Evolutionary conservation across 257 asterid species (phyloP).

Genomic region (Solanum paucissectum): DNA sequence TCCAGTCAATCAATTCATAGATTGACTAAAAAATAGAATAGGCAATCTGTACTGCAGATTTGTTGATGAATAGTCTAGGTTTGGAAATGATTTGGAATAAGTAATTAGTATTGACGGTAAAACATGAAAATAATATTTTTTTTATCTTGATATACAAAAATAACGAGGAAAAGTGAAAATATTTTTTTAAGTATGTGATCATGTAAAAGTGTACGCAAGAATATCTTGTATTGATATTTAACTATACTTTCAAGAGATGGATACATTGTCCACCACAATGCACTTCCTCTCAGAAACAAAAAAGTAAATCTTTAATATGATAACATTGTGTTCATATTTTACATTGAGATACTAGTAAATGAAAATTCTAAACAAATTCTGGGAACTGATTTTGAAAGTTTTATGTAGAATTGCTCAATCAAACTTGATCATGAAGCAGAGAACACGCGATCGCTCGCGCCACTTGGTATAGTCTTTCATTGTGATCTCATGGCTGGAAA

Average conservation of each 20-base stretch:
- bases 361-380: not conserved
- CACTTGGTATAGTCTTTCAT: not conserved
- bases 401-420: not conserved
- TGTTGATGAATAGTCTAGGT: not conserved
- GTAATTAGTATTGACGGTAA: not conserved
- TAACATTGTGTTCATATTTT: not conserved
- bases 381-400: not conserved
- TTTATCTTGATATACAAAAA: no score
- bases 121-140: not conserved
- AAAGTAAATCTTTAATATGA: not conserved
- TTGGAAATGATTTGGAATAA: not conserved
- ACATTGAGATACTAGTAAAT: not conserved
- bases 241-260: not conserved
- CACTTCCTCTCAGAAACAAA: not conserved
- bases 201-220: not conserved
- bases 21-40: not conserved
- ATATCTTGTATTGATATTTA: no score
- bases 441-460: not conserved
- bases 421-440: not conserved
- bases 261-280: not conserved
- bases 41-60: not conserved
- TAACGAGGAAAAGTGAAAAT: no score
- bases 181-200: no score
- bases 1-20: not conserved
- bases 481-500: constrained; percentile 1